Base-by-base conservation (phyloP, 441 rosid species). In the Pelargonium cotyledonis region DNA sequence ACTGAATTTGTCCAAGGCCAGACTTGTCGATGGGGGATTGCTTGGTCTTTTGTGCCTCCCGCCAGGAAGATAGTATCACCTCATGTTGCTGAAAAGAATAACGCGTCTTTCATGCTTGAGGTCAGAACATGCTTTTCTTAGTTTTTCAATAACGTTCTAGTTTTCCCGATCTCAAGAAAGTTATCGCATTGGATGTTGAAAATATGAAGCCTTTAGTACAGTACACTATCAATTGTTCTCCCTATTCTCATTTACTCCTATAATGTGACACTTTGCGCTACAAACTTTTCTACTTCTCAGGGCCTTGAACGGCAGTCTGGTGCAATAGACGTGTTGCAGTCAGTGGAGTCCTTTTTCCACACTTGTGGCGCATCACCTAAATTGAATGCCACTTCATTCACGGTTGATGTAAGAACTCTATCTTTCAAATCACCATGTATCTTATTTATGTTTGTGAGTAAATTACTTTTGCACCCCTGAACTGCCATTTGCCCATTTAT, bases 21-120 rank as follows among this genome's bases (percentile, higher is more conserved):
- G 79, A 92, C 99, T 65, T 81, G 88, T 64, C 86, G 96, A 66
- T 92, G 99, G 99, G 97, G 98, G 62, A 86, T 95, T 69, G 98
- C 97, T 60, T 92, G 98, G 97, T 91, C 97, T 49, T 92, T 88
- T 69, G 65, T 86, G 71, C 91, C 94, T 70, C 84, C 87, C 40
- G 66, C 75, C 76, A 81, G 75, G 86, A 88, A 84, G 86, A 83
- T 92, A 67, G 35, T 85, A 75, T 70, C 85, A n/a, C 73, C 85
- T 44, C 83, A 67, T 38, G 79, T 84, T 26, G 73, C 77, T 43
- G 79, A 74, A 70, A 88, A 80, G 80, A 83, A 65, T 26, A 74
- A 29, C 68, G 18, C 77, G 49, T 90, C 94, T 70, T 91, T 94
- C 80, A 88, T 81, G 84, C 91, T 91, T 38, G 96, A 91, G 96